Percentiles rank a stretch among this genome's conserved stretches.
phyloP scores from a whole-genome alignment of 2,329 filamentous ascomycete genomes.

The Monosporascus sp. region DNA sequence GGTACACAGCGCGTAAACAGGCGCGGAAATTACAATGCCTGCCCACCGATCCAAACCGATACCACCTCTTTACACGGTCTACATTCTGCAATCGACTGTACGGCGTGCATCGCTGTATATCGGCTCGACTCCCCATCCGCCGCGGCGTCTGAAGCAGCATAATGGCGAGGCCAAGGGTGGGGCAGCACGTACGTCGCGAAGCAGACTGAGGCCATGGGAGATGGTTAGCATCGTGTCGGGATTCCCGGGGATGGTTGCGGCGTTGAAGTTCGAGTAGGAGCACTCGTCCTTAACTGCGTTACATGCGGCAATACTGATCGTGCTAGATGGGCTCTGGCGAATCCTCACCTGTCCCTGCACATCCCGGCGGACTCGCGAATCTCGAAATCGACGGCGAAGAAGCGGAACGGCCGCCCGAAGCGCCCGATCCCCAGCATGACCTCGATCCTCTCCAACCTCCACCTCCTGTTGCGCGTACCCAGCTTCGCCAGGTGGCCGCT shows the following conservation, averaged over 20 bases:
- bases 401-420: slow-evolving; percentile 48
- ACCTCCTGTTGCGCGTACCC: slow-evolving; percentile 70
- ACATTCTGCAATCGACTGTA: slow-evolving; percentile 80
- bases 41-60: slow-evolving; percentile 49
- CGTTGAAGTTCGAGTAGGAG: slow-evolving; percentile 89
- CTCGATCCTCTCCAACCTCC: slow-evolving; percentile 72
- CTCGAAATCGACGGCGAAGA: slow-evolving; percentile 43
- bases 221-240: slow-evolving; percentile 83
- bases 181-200: slow-evolving; percentile 66
- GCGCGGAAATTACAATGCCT: slow-evolving; percentile 29
- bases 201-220: slow-evolving; percentile 76
- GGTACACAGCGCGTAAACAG: not conserved
- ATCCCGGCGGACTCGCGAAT: slow-evolving; percentile 62
- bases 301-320: slow-evolving; percentile 7
- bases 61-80: slow-evolving; percentile 88
- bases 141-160: slow-evolving; percentile 80
- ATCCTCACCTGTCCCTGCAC: slow-evolving; percentile 75
- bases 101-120: slow-evolving; percentile 72
- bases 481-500: slow-evolving; percentile 85
- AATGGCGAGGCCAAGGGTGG: slow-evolving; percentile 82
- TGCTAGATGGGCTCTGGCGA: slow-evolving; percentile 84
- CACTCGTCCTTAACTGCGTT: slow-evolving; percentile 2
- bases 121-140: slow-evolving; percentile 85
- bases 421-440: slow-evolving; percentile 55
- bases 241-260: slow-evolving; percentile 80